Conservation (phyloP, 2,329 filamentous ascomycete genomes). For the Metarhizium rileyi region DNA sequence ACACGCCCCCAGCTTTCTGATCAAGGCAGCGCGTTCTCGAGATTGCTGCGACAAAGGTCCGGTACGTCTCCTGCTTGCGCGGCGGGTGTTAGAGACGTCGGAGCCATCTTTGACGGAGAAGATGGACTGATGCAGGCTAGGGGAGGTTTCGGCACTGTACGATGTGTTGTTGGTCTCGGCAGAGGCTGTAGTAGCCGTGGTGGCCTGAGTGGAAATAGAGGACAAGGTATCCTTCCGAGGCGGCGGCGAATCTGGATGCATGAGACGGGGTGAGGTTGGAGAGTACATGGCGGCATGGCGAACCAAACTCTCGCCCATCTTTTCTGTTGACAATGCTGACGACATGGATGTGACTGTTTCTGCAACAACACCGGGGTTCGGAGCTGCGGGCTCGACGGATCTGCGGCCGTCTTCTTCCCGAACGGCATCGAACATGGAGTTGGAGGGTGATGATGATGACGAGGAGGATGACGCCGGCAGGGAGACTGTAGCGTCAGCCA, state of each 20-base stretch:
- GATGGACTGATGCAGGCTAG: slow-evolving; percentile 39
- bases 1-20: slow-evolving; percentile 50
- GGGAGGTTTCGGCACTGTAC: slow-evolving; percentile 44
- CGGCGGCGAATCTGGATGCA: slow-evolving; percentile 21
- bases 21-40: slow-evolving; percentile 48
- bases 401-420: not conserved
- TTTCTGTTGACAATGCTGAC: slow-evolving; percentile 16
- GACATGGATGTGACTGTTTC: slow-evolving; percentile 11
- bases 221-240: slow-evolving; percentile 41
- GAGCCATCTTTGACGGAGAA: slow-evolving; percentile 47
- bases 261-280: slow-evolving; percentile 8
- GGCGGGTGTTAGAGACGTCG: slow-evolving; percentile 42
- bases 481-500: slow-evolving; percentile 23
- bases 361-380: slow-evolving; percentile 8
- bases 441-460: not conserved
- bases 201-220: slow-evolving; percentile 42
- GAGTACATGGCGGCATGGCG: slow-evolving; percentile 9
- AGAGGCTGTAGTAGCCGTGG: slow-evolving; percentile 32
- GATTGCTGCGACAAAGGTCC: slow-evolving; percentile 49
- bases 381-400: not conserved
- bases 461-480: not conserved
- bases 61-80: slow-evolving; percentile 47
- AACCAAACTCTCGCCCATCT: slow-evolving; percentile 5
- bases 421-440: slow-evolving; percentile 10
- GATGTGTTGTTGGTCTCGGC: slow-evolving; percentile 39